Evolutionary conservation across 2,329 filamentous ascomycete genomes (phyloP).

Genomic region (Colletotrichum costaricense): DNA sequence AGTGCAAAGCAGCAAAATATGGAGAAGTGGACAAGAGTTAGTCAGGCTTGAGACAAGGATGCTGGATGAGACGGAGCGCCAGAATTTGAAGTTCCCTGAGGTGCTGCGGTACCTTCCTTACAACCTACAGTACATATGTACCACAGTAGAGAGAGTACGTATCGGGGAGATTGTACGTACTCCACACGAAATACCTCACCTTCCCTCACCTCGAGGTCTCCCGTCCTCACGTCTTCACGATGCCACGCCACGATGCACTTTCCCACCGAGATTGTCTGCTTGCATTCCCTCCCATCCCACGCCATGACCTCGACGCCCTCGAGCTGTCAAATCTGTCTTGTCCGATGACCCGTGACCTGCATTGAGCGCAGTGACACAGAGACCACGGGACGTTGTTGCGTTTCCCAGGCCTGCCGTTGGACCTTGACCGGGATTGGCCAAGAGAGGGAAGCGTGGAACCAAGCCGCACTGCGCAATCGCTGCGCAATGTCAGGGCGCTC

Average conservation of each 20-base stretch:
- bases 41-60: constrained; percentile 28
- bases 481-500: constrained; percentile 14
- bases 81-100: neutral
- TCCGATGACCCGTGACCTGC: constrained; percentile 19
- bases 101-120: neutral
- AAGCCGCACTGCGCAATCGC: constrained; percentile 3
- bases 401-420: constrained; percentile 8
- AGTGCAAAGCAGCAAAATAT: constrained; percentile 15
- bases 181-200: neutral
- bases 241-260: neutral
- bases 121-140: neutral
- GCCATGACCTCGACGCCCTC: constrained; percentile 7
- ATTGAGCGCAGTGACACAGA: constrained; percentile 9
- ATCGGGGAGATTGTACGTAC: neutral
- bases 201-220: neutral
- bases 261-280: neutral
- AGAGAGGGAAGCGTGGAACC: constrained; percentile 16
- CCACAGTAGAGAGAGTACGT: neutral
- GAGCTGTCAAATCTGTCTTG: constrained; percentile 21
- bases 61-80: constrained; percentile 21
- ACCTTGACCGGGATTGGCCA: constrained; percentile 8
- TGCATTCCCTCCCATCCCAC: neutral
- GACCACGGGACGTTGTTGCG: constrained; percentile 10
- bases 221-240: neutral
- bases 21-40: constrained; percentile 28